These are phyloP conservation scores for Limnanthes douglasii DNA, from an alignment of 345 rosid genomes.

Conservation along the genomic window DNA sequence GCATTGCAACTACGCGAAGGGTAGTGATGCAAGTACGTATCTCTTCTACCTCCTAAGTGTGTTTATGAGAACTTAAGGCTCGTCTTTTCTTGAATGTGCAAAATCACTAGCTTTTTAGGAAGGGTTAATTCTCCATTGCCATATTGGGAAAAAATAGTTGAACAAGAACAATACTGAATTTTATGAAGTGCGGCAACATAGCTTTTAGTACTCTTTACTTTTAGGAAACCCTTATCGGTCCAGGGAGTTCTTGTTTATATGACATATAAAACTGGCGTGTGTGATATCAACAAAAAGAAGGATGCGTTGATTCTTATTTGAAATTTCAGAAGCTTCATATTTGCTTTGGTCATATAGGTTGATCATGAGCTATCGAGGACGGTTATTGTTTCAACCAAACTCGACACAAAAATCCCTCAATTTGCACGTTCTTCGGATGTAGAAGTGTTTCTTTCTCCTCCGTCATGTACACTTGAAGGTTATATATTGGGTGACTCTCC, in stretches of 20 bases:
- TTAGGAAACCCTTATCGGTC: too few species aligned
- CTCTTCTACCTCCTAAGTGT: too few species aligned
- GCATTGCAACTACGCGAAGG: conserved; percentile 79
- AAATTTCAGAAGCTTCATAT: conserved; percentile 6
- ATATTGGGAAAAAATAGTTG: too few species aligned
- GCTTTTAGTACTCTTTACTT: too few species aligned
- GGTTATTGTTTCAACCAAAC: conserved; percentile 79
- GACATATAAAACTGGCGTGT: background rate
- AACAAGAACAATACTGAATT: too few species aligned
- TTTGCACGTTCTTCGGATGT: conserved; percentile 82
- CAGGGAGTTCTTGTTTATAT: background rate
- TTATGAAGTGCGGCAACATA: too few species aligned
- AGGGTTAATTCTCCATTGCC: too few species aligned
- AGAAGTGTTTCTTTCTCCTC: conserved; percentile 89
- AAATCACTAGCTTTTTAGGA: too few species aligned
- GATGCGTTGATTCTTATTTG: background rate
- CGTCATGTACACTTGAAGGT: conserved; percentile 73
- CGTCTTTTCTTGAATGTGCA: too few species aligned
- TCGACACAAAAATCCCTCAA: conserved; percentile 88
- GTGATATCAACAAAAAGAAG: background rate
- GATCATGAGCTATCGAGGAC: conserved; percentile 96
- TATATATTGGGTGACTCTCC: conserved; percentile 79
- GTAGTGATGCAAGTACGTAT: conserved; percentile 83
- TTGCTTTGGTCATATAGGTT: conserved; percentile 30
- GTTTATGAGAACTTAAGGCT: too few species aligned